Evolutionary conservation across 2,329 filamentous ascomycete species (phyloP).

Genomic region (Colletotrichum tropicicola): DNA sequence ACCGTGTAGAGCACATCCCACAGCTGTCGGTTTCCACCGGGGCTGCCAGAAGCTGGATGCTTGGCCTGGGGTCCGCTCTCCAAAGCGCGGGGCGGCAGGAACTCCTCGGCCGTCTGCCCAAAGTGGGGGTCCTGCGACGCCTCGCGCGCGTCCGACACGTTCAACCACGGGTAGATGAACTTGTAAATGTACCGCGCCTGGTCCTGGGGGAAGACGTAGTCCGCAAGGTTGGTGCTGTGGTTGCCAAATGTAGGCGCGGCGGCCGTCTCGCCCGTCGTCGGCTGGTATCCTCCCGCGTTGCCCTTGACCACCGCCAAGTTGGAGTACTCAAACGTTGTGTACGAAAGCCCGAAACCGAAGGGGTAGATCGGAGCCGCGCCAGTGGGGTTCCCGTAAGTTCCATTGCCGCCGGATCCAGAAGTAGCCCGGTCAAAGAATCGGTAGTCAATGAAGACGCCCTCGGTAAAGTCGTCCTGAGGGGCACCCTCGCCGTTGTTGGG

Average conservation of each 20-base stretch:
- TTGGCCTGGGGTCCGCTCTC: conserved; percentile 66
- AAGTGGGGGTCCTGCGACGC: conserved; percentile 69
- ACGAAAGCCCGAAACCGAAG: conserved; percentile 83
- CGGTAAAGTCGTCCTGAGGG: conserved; percentile 78
- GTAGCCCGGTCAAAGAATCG: conserved; percentile 74
- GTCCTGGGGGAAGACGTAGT: conserved; percentile 74
- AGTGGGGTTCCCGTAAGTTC: conserved; percentile 1
- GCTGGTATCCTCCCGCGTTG: conserved; percentile 60
- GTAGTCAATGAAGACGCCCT: conserved; percentile 87
- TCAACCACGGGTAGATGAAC: conserved; percentile 79
- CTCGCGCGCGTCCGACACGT: conserved; percentile 63
- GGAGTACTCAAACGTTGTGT: conserved; percentile 82
- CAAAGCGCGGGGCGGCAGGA: conserved; percentile 66
- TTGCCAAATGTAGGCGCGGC: conserved; percentile 73
- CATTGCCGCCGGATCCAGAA: conserved; percentile 40
- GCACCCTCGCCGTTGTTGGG: conserved; percentile 73
- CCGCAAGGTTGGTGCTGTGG: conserved; percentile 66
- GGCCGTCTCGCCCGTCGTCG: conserved; percentile 68
- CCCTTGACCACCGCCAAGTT: conserved; percentile 66
- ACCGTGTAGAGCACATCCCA: conserved; percentile 77
- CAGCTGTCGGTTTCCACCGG: conserved; percentile 71
- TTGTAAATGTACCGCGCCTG: conserved; percentile 58
- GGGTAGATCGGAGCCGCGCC: conserved; percentile 75
- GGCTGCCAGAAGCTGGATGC: conserved; percentile 57
- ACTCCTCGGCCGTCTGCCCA: conserved; percentile 64